phyloP scores from a whole-genome alignment of 208 protist genomes.

The Acanthamoeba royreba region DNA sequence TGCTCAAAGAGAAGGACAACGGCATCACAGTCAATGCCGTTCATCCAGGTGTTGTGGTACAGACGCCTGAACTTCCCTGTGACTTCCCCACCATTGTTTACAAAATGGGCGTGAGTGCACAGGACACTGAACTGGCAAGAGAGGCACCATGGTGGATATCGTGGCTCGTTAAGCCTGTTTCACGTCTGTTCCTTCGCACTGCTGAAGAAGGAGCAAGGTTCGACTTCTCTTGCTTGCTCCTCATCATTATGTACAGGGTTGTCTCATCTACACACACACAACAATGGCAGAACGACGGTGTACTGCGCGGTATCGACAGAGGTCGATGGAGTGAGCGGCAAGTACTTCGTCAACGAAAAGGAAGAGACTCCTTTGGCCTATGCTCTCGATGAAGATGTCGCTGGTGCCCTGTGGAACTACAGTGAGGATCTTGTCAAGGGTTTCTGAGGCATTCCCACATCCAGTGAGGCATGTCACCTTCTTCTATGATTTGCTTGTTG shows the following conservation, averaged over 20 bases:
- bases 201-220: background rate
- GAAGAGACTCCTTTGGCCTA: background rate
- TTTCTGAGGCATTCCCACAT: no score
- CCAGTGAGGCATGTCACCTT: no score
- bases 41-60: background rate
- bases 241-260: background rate
- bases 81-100: no score
- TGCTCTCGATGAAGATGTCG: background rate
- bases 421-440: slow-evolving; percentile 12
- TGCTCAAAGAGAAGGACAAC: background rate
- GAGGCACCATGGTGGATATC: background rate
- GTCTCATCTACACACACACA: no score
- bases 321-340: background rate
- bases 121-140: background rate
- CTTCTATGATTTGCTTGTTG: no score
- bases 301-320: background rate
- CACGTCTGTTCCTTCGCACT: background rate
- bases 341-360: slow-evolving; percentile 1
- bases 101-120: background rate
- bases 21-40: slow-evolving; percentile 7
- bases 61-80: background rate
- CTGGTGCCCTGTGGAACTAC: background rate
- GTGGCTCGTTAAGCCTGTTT: slow-evolving; percentile 2
- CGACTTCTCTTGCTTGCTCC: background rate
- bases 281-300: background rate